Evolutionary conservation across 1,139 yeast genomes (phyloP).

Genomic region (Geotrichum citri-aurantii): DNA sequence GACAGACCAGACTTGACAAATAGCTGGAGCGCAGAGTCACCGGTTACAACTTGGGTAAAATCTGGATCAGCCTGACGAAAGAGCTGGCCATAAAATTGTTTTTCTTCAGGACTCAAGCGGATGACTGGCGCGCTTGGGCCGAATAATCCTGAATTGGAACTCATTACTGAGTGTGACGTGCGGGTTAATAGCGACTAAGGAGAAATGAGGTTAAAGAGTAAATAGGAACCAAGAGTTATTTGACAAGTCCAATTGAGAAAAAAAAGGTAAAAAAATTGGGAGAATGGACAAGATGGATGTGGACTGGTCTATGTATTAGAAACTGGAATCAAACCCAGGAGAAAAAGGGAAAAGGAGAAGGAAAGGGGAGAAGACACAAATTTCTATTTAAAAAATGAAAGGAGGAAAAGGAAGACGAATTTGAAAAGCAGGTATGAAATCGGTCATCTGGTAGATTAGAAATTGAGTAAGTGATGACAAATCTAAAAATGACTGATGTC

Average conservation of each 20-base stretch:
- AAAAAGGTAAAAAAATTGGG: background rate
- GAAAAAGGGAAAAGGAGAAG: background rate
- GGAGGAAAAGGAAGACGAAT: background rate
- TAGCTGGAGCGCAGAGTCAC: slow-evolving; percentile 79
- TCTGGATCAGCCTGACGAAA: slow-evolving; percentile 79
- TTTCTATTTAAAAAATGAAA: background rate
- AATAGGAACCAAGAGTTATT: background rate
- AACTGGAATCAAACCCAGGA: background rate
- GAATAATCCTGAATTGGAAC: slow-evolving; percentile 3
- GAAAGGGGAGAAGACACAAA: background rate
- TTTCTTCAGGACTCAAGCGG: slow-evolving; percentile 69
- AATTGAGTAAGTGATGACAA: background rate
- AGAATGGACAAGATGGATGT: background rate
- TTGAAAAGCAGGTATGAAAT: background rate
- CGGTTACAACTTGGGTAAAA: slow-evolving; percentile 76
- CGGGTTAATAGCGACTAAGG: background rate
- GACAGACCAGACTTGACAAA: slow-evolving; percentile 85
- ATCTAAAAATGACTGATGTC: background rate
- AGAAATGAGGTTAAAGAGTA: background rate
- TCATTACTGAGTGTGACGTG: slow-evolving; percentile 6
- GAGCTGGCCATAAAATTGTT: slow-evolving; percentile 61
- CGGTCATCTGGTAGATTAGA: background rate
- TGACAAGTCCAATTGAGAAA: background rate
- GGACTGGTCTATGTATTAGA: background rate
- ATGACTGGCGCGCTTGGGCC: slow-evolving; percentile 16